These are phyloP conservation scores for Aspergillus coremiiformis DNA, from an alignment of 495 filamentous ascomycete genomes.

Conservation along the genomic window DNA sequence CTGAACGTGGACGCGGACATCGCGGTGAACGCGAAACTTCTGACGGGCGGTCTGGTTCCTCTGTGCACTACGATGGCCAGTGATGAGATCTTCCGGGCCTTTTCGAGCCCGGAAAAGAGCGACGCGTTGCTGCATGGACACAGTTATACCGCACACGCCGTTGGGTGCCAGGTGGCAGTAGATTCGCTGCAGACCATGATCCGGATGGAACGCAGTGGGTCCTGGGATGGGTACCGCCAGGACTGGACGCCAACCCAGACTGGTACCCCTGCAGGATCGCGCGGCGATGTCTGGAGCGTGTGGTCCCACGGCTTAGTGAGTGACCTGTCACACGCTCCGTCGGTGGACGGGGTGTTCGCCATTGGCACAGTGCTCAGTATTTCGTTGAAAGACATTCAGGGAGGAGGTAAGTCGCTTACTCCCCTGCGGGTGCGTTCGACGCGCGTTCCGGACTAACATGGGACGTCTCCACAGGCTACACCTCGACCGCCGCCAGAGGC, in stretches of 20 bases:
- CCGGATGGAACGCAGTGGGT: constrained; percentile 43
- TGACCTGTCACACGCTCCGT: constrained; percentile 43
- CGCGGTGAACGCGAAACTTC: constrained; percentile 67
- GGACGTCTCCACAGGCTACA: constrained; percentile 48
- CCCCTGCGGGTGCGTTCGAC: neutral
- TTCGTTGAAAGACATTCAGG: constrained; percentile 42
- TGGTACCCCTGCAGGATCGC: neutral
- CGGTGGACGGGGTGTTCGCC: constrained; percentile 58
- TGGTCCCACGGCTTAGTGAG: constrained; percentile 54
- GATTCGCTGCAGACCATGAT: constrained; percentile 49
- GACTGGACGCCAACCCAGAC: constrained; percentile 27
- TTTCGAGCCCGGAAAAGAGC: constrained; percentile 57
- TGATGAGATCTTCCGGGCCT: constrained; percentile 62
- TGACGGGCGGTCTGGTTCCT: constrained; percentile 71
- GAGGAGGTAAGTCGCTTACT: constrained; percentile 35
- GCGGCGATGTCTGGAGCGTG: constrained; percentile 52
- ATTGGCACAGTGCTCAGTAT: constrained; percentile 66
- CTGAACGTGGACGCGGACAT: constrained; percentile 60
- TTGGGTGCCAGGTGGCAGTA: constrained; percentile 65
- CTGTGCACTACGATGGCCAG: constrained; percentile 64
- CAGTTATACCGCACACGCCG: constrained; percentile 72
- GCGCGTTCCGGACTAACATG: constrained; percentile 10
- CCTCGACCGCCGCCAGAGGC: constrained; percentile 52
- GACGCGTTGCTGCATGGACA: constrained; percentile 73
- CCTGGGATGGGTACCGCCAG: constrained; percentile 42